These are phyloP conservation scores for Annulohypoxylon bovei DNA, from an alignment of 495 filamentous ascomycete genomes.

Conservation along the genomic window DNA sequence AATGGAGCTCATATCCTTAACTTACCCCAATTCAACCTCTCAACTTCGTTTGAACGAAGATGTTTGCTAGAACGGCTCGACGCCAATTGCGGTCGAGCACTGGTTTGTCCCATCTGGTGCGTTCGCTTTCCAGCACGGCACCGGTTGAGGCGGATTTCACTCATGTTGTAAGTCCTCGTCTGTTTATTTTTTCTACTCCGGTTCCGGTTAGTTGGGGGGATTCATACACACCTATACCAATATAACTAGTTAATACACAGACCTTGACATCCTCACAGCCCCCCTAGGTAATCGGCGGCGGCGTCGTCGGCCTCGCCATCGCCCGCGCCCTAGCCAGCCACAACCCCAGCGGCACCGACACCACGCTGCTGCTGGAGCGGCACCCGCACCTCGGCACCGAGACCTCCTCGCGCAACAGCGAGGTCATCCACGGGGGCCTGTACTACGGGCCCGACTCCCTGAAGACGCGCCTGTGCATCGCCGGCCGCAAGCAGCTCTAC, in stretches of 20 bases:
- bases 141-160: slow-evolving; percentile 73
- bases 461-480: slow-evolving; percentile 86
- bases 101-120: background rate
- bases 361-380: slow-evolving; percentile 84
- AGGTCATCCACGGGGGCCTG: slow-evolving; percentile 95
- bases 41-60: slow-evolving; percentile 12
- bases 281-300: slow-evolving; percentile 81
- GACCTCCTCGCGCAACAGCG: slow-evolving; percentile 92
- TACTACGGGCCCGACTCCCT: slow-evolving; percentile 84
- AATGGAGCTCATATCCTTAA: background rate
- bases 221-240: background rate
- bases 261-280: slow-evolving; percentile 14
- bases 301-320: slow-evolving; percentile 91
- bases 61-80: slow-evolving; percentile 30
- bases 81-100: background rate
- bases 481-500: slow-evolving; percentile 81
- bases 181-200: background rate
- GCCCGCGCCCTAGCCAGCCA: slow-evolving; percentile 73
- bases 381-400: slow-evolving; percentile 84
- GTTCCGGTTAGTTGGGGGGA: background rate
- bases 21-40: background rate
- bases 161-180: slow-evolving; percentile 68
- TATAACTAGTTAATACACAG: background rate
- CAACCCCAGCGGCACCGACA: slow-evolving; percentile 35
- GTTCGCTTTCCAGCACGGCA: slow-evolving; percentile 47